Conservation (phyloP, 257 asterid species). For the Ligustrum vulgare region DNA sequence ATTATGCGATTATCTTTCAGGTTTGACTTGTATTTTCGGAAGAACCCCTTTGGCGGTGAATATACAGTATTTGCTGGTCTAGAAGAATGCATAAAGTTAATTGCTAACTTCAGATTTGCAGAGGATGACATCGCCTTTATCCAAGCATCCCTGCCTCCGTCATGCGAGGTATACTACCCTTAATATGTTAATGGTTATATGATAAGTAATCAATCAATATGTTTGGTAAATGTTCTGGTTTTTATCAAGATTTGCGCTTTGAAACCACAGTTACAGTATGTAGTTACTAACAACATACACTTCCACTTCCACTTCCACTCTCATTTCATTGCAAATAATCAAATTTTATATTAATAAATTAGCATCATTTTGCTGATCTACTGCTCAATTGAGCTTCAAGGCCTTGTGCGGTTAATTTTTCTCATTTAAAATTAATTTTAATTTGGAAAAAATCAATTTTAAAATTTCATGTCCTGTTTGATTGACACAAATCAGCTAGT, state of each 20-base stretch:
- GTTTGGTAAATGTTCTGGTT: background rate
- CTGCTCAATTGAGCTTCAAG: background rate
- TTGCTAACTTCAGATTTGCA: conserved; percentile 74
- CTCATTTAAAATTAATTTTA: background rate
- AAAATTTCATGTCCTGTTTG: background rate
- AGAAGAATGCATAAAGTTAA: conserved; percentile 89
- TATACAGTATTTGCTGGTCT: conserved; percentile 93
- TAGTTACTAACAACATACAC: background rate
- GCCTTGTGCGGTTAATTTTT: conserved; percentile 10
- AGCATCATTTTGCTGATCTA: conserved; percentile 1
- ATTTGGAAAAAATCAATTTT: background rate
- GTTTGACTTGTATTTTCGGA: conserved; percentile 84
- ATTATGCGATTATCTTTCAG: conserved; percentile 41
- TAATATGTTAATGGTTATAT: conserved; percentile 1
- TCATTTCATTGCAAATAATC: background rate
- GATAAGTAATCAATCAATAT: background rate
- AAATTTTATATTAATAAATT: background rate
- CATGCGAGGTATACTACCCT: conserved; percentile 74
- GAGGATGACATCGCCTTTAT: conserved; percentile 84
- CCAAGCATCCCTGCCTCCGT: conserved; percentile 56
- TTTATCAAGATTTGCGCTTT: background rate
- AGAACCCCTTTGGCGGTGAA: conserved; percentile 96
- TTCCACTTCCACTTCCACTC: background rate
- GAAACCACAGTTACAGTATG: background rate
- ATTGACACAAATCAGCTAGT: conserved; percentile 4